Evolutionary conservation across 208 protist genomes (phyloP), one percentile per base, ranked within the genome.

Genomic region (Kentomonas sorsogonicus): DNA sequence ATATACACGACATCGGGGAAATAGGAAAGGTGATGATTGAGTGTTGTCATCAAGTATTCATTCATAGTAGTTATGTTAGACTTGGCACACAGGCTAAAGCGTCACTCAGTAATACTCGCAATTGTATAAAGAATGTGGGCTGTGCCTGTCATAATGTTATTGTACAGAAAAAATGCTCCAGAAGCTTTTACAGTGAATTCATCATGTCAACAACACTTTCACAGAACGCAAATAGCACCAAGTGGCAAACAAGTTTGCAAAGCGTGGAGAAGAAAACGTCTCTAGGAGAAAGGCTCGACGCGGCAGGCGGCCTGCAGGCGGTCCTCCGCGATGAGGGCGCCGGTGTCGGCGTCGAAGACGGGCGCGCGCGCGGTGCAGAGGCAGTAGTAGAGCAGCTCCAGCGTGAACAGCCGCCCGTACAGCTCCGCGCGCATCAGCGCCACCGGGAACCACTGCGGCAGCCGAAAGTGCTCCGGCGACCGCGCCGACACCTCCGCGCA

Each of bases 331-430:
- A 71, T 44, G 30, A 86, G 54, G 41, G 30, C 20, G 9, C 84
- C 84, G 1, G 29, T 62, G 15, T 26, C 45, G 3, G 36, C 29
- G 20, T 73, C 61, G 57, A 91, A 86, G n/a, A 83, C 36, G 0
- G 58, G 58, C 25, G 63, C 61, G 13, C 51, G 55, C 16, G 71
- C 64, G 30, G 66, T 57, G 61, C 85, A 92, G 2, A 92, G 68
- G 11, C 69, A 64, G 51, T 86, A 69, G 56, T 81, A 78, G 1
- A 92, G 55, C 18, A 92, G 57, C 63, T 92, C 85, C 33, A 92
- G 53, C 7, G 85, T 77, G 36, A 78, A 92, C 29, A 85, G 34
- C 16, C 77, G 66, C 13, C 43, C 26, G 31, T 67, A 50, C n/a
- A 60, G 51, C 47, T 71, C 60, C 5, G 57, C 39, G 13, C 40